Evolutionary conservation across 2,329 filamentous ascomycete species (phyloP).

Genomic region (Amylocarpus encephaloides): DNA sequence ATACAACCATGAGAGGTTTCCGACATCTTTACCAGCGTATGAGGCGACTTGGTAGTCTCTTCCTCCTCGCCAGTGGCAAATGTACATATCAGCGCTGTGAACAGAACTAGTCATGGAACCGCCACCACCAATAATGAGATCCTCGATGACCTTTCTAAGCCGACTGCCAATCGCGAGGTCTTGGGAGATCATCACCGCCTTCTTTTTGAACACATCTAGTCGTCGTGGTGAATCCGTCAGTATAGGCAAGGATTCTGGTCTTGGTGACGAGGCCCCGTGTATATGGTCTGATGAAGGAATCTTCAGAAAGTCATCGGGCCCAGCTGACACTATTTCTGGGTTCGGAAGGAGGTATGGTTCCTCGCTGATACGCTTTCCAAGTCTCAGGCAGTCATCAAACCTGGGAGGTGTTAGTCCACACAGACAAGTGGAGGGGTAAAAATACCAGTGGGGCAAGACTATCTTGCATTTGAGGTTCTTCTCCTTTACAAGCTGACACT

Average conservation of each 20-base stretch:
- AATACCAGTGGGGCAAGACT: slow-evolving; percentile 84
- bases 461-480: slow-evolving; percentile 71
- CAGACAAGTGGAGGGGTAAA: background rate
- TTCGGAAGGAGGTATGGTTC: slow-evolving; percentile 78
- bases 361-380: slow-evolving; percentile 88
- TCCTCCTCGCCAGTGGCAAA: slow-evolving; percentile 83
- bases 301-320: slow-evolving; percentile 48
- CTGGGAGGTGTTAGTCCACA: slow-evolving; percentile 40
- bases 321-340: slow-evolving; percentile 67
- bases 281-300: slow-evolving; percentile 56
- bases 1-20: slow-evolving; percentile 91
- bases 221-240: slow-evolving; percentile 42
- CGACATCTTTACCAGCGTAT: slow-evolving; percentile 72
- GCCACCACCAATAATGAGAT: slow-evolving; percentile 65
- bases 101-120: slow-evolving; percentile 62
- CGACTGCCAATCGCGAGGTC: slow-evolving; percentile 68
- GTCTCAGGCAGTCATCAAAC: slow-evolving; percentile 94
- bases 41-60: slow-evolving; percentile 71
- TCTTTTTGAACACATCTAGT: slow-evolving; percentile 70
- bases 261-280: slow-evolving; percentile 56
- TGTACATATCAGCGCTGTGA: slow-evolving; percentile 69
- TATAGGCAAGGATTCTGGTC: slow-evolving; percentile 37
- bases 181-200: slow-evolving; percentile 66
- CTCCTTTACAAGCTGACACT: slow-evolving; percentile 54
- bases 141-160: slow-evolving; percentile 59